Evolutionary conservation across 2,329 filamentous ascomycete genomes (phyloP).

Genomic region (Alternaria conjuncta): DNA sequence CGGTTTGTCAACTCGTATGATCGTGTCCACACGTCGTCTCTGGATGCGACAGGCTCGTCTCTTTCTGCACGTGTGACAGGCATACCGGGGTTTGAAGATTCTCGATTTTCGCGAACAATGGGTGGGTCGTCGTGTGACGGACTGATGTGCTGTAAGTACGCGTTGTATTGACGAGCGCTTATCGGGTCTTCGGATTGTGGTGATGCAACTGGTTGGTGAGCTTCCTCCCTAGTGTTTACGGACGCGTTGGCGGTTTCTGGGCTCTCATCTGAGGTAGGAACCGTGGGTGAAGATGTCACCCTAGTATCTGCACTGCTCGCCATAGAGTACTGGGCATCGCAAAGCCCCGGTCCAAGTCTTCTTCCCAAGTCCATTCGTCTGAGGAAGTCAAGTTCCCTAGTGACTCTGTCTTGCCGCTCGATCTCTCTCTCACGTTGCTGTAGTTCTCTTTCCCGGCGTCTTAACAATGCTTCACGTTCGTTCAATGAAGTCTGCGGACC

Average conservation of each 20-base stretch:
- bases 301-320: neutral
- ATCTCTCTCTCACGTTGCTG: neutral
- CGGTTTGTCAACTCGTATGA: neutral
- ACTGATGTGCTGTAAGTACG: neutral
- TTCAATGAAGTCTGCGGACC: neutral
- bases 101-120: neutral
- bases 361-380: neutral
- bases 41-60: neutral
- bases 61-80: neutral
- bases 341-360: neutral
- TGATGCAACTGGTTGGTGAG: neutral
- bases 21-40: neutral
- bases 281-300: neutral
- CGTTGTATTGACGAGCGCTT: neutral
- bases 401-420: neutral
- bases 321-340: neutral
- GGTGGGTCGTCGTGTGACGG: neutral
- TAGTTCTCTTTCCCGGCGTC: neutral
- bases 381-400: neutral
- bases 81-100: neutral
- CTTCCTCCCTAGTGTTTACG: neutral
- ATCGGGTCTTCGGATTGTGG: neutral
- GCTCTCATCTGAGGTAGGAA: neutral
- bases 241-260: neutral
- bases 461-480: neutral